Evolutionary conservation across 2,329 filamentous ascomycete species (phyloP), one percentile per base, ranked within the genome.

Genomic region (Nothophaeocryptopus gaeumannii): DNA sequence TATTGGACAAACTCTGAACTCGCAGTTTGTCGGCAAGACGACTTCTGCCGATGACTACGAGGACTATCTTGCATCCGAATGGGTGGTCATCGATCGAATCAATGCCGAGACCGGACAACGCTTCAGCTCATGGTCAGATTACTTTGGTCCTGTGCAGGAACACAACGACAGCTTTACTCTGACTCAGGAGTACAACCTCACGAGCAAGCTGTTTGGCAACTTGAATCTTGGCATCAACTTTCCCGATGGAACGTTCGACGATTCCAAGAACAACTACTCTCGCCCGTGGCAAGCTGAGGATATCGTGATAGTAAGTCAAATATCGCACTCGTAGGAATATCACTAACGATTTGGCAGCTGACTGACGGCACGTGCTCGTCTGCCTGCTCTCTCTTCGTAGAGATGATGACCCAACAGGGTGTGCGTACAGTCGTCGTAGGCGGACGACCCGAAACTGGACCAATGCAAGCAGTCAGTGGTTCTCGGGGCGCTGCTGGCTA

Each of bases 51-150:
- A 35, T 11, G 33, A 37, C 14, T 43, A 51, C 34, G 5, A 56
- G 32, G 7, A 11, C 26, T 13, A 50, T 33, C 29, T 48, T 8
- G 16, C 37, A 12, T 32, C 45, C 11, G 54, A 60, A 33, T 70
- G 67, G 66, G 58, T 67, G 7, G 55, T 58, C 15, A 51, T 58
- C 5, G 39, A 46, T 33, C 56, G 55, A 16, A 39, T 65, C 33
- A 59, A 66, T 40, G 61, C 60, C 4, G 53, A 38, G 2, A 64
- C 62, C 8, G 56, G 52, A 12, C 43, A 43, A 30, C 61, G 59
- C 35, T 67, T 65, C 55, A 55, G 51, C 12, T 65, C 63, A 1
- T 67, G 62, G 63, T 38, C 39, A 2, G 54, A 67, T 29, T 63
- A 59, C 38, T 66, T 58, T 37, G 62, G 62, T 13, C 64, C 64